These are phyloP conservation scores for Suhomyces wounanorum DNA, from an alignment of 1,139 yeast species.

Conservation along the genomic window DNA sequence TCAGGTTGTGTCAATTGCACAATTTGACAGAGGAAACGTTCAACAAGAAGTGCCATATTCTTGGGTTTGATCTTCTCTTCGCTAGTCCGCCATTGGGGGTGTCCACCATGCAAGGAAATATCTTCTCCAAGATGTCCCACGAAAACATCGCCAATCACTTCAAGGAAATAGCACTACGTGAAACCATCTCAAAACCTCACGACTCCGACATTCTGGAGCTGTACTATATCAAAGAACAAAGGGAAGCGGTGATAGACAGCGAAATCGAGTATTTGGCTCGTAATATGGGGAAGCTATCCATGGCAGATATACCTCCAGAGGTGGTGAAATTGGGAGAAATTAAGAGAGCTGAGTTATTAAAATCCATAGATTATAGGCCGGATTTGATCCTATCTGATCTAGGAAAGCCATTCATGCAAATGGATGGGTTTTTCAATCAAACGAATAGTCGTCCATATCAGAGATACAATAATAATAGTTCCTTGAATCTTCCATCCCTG, in stretches of 20 bases:
- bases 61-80: slow-evolving; percentile 86
- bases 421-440: slow-evolving; percentile 64
- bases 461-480: slow-evolving; percentile 29
- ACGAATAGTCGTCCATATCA: slow-evolving; percentile 75
- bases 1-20: slow-evolving; percentile 32
- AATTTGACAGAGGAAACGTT: slow-evolving; percentile 49
- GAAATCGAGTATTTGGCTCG: slow-evolving; percentile 23
- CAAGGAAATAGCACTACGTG: slow-evolving; percentile 36
- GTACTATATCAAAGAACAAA: slow-evolving; percentile 32
- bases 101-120: slow-evolving; percentile 82
- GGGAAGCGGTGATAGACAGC: slow-evolving; percentile 21
- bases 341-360: slow-evolving; percentile 13
- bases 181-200: slow-evolving; percentile 12
- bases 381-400: slow-evolving; percentile 84
- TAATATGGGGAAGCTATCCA: slow-evolving; percentile 17
- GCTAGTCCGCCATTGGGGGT: slow-evolving; percentile 80
- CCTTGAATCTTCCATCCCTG: slow-evolving; percentile 28
- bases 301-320: slow-evolving; percentile 16
- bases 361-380: slow-evolving; percentile 27
- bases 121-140: slow-evolving; percentile 69
- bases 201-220: slow-evolving; percentile 20
- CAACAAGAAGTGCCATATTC: slow-evolving; percentile 58
- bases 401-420: slow-evolving; percentile 73
- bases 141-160: slow-evolving; percentile 58
- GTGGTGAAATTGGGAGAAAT: slow-evolving; percentile 10